A percentile compares a stretch with the other conserved stretches of the same genome.
Conservation (phyloP, 345 rosid genomes). For the Gynandropsis gynandra region DNA sequence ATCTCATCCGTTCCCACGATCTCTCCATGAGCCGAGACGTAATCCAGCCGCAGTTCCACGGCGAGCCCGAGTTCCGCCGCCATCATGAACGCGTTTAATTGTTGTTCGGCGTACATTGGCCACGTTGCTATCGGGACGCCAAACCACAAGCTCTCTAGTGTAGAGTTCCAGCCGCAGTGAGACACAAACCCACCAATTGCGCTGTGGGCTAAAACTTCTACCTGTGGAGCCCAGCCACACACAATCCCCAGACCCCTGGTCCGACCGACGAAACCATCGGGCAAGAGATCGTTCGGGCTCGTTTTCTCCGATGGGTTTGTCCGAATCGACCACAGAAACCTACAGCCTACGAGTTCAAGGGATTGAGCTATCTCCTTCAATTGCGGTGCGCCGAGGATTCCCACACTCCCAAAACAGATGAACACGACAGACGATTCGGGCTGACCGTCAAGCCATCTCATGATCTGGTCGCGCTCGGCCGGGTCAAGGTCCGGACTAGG, state of each 20-base stretch:
- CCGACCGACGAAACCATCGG: slow-evolving; percentile 30
- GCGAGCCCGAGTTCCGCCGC: slow-evolving; percentile 38
- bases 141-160: slow-evolving; percentile 43
- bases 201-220: slow-evolving; percentile 28
- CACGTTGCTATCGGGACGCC: slow-evolving; percentile 40
- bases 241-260: slow-evolving; percentile 21
- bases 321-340: slow-evolving; percentile 30
- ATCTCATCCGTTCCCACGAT: slow-evolving; percentile 35
- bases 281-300: slow-evolving; percentile 23
- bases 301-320: slow-evolving; percentile 23
- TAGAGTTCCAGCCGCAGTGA: slow-evolving; percentile 51
- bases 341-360: slow-evolving; percentile 30
- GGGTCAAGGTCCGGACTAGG: slow-evolving; percentile 21
- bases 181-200: slow-evolving; percentile 41
- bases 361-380: slow-evolving; percentile 40
- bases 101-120: slow-evolving; percentile 51
- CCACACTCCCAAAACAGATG: slow-evolving; percentile 46
- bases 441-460: slow-evolving; percentile 45
- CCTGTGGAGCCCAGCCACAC: slow-evolving; percentile 41
- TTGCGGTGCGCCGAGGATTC: slow-evolving; percentile 28
- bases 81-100: slow-evolving; percentile 42
- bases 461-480: slow-evolving; percentile 16
- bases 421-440: slow-evolving; percentile 38
- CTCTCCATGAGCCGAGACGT: slow-evolving; percentile 15
- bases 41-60: slow-evolving; percentile 34